phyloP scores from a whole-genome alignment of 768 basidiomycete genomes.

The Rhodosporidiobolus sp. region DNA sequence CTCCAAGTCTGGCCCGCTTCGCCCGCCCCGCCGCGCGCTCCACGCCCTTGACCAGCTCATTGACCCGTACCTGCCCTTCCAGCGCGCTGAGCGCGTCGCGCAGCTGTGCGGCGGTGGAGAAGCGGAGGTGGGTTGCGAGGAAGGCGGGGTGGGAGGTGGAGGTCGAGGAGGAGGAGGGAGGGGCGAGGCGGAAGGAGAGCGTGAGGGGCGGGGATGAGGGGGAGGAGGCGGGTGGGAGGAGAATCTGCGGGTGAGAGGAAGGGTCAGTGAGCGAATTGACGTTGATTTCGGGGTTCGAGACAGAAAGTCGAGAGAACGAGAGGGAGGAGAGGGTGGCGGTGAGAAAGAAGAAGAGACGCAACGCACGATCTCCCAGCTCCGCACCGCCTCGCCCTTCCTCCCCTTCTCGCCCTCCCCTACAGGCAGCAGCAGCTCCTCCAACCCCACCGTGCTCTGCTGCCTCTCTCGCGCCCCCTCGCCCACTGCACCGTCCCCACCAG shows the following conservation, averaged over 20 bases:
- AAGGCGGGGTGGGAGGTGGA: background rate
- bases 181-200: background rate
- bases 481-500: background rate
- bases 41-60: background rate
- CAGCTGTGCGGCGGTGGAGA: background rate
- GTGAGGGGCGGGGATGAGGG: background rate
- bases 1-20: background rate
- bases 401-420: no score
- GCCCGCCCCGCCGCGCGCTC: background rate
- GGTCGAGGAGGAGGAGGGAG: background rate
- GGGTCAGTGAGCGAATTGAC: background rate
- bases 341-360: no score
- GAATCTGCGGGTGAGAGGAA: no score
- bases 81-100: background rate
- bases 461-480: background rate
- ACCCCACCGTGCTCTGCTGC: no score
- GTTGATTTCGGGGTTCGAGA: background rate
- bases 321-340: no score
- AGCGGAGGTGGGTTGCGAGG: conserved; percentile 11
- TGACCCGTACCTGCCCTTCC: background rate
- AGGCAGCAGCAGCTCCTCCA: no score
- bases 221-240: background rate
- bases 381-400: no score
- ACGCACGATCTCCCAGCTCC: no score
- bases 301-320: background rate